Evolutionary conservation across 1,284 basidiomycete genomes (phyloP).

Genomic region (Athelia psychrophila): DNA sequence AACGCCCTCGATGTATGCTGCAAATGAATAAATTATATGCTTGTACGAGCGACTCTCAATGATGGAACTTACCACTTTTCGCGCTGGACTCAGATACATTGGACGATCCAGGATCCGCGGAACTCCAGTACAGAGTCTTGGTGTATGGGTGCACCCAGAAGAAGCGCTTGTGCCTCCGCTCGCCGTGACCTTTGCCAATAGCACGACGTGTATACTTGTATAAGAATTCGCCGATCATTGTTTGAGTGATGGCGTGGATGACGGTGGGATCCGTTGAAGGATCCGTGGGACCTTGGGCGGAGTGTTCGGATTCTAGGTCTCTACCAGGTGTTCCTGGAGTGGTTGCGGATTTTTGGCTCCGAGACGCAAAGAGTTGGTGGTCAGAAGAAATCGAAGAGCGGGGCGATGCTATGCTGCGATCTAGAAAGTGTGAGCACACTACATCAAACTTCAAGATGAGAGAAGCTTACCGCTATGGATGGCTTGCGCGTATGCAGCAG

Average conservation of each 20-base stretch:
- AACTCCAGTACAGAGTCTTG: constrained; percentile 97
- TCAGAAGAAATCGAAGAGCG: constrained; percentile 80
- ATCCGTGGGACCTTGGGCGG: constrained; percentile 10
- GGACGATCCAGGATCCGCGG: constrained; percentile 87
- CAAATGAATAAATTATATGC: constrained; percentile 11
- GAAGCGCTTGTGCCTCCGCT: constrained; percentile 92
- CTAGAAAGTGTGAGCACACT: constrained; percentile 63
- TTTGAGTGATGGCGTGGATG: constrained; percentile 97
- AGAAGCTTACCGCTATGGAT: constrained; percentile 31
- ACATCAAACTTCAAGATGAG: constrained; percentile 31
- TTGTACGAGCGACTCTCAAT: constrained; percentile 7
- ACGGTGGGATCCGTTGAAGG: constrained; percentile 78
- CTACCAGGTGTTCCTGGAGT: constrained; percentile 31
- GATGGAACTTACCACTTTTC: constrained; percentile 82
- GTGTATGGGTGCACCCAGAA: constrained; percentile 99
- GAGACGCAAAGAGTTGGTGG: constrained; percentile 44
- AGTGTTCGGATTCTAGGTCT: constrained; percentile 2
- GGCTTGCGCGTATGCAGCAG: constrained; percentile 44
- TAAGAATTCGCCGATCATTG: constrained; percentile 99
- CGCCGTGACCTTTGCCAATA: constrained; percentile 90
- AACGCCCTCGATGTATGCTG: constrained; percentile 95
- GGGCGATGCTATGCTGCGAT: constrained; percentile 62
- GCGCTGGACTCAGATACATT: constrained; percentile 89
- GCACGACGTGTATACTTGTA: constrained; percentile 95
- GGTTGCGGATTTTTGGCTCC: constrained; percentile 14